These are phyloP conservation scores for Excoecaria cochinchinensis DNA, from an alignment of 345 rosid genomes.

Conservation along the genomic window DNA sequence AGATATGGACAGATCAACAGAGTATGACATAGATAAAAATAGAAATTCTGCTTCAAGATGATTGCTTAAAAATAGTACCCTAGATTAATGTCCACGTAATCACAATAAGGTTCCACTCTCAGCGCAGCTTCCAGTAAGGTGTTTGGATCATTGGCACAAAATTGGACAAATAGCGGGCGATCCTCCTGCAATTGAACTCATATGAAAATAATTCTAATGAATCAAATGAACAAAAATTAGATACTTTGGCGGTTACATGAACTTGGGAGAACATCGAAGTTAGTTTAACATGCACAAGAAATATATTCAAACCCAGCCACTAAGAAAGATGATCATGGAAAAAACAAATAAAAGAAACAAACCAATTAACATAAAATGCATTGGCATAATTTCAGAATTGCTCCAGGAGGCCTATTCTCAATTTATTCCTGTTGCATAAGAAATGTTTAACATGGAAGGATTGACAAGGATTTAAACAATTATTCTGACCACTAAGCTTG, in stretches of 20 bases:
- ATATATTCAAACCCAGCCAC: not conserved
- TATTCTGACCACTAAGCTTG: not conserved
- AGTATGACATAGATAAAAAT: not conserved
- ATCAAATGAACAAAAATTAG: not conserved
- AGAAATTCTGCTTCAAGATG: not conserved
- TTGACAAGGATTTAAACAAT: not conserved
- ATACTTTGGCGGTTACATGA: constrained; percentile 1
- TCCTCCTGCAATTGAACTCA: constrained; percentile 61
- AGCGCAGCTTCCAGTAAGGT: constrained; percentile 70
- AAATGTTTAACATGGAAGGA: too few species aligned
- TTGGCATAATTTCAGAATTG: not conserved
- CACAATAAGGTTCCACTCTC: constrained; percentile 75
- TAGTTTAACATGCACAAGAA: not conserved
- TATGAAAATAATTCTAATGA: not conserved
- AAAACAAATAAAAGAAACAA: not conserved
- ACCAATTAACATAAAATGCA: not conserved
- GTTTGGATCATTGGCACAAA: constrained; percentile 94
- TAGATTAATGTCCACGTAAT: constrained; percentile 89
- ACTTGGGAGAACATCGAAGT: not conserved
- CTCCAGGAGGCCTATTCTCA: not conserved
- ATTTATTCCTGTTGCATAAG: not conserved
- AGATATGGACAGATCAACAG: not conserved
- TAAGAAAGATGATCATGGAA: not conserved
- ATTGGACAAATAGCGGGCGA: constrained; percentile 92
- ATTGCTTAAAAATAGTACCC: constrained; percentile 47